These are phyloP conservation scores for Calonectria montana DNA, from an alignment of 2,329 filamentous ascomycete genomes.

Conservation along the genomic window DNA sequence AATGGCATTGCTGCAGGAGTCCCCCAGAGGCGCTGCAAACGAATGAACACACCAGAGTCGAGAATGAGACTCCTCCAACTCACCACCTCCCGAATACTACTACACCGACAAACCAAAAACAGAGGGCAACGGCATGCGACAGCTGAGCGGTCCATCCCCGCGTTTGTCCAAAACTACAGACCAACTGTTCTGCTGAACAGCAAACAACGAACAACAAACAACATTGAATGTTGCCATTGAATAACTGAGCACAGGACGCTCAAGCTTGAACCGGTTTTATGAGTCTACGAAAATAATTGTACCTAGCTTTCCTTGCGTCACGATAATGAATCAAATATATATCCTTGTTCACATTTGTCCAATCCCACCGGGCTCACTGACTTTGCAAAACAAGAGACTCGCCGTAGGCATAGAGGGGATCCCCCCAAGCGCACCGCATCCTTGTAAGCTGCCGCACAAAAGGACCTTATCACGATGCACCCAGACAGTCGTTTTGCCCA, in stretches of 20 bases:
- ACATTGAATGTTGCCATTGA: neutral
- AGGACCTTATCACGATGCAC: neutral
- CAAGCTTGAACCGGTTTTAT: conserved; percentile 5
- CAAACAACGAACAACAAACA: neutral
- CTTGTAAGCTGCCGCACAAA: neutral
- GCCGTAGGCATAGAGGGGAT: neutral
- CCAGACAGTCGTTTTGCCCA: neutral
- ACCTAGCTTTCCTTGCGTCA: conserved; percentile 15
- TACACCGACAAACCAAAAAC: neutral
- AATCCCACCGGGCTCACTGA: neutral
- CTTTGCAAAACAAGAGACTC: neutral
- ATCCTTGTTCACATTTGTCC: neutral
- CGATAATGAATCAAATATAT: conserved; percentile 10
- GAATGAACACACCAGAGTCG: neutral
- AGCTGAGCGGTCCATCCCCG: neutral
- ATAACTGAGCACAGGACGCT: neutral
- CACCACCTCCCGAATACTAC: neutral
- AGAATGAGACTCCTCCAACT: neutral
- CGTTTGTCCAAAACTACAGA: conserved; percentile 1
- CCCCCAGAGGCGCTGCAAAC: neutral
- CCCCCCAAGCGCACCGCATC: no score
- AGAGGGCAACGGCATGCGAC: neutral
- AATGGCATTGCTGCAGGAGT: neutral
- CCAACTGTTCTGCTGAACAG: neutral
- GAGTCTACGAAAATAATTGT: conserved; percentile 19